phyloP scores from a whole-genome alignment of 1,139 yeast genomes.

The Candida mesenterica region DNA sequence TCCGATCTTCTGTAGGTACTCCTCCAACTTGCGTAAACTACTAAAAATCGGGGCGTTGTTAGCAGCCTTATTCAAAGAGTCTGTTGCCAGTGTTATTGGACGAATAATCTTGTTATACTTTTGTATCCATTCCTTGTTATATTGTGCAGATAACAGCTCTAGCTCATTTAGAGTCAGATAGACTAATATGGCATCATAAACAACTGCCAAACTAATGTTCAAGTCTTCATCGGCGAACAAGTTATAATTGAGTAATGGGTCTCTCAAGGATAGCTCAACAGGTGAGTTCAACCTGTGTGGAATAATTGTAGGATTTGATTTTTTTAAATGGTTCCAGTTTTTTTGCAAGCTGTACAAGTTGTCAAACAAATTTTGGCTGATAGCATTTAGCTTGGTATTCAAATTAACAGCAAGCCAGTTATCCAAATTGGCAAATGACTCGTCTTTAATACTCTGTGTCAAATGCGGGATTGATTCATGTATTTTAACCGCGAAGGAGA shows the following conservation, averaged over 20 bases:
- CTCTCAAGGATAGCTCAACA: slow-evolving; percentile 72
- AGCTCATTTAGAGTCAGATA: slow-evolving; percentile 70
- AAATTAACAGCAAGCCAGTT: slow-evolving; percentile 66
- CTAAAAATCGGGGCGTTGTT: slow-evolving; percentile 20
- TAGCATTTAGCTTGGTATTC: slow-evolving; percentile 58
- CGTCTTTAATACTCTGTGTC: slow-evolving; percentile 72
- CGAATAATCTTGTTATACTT: slow-evolving; percentile 73
- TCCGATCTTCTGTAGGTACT: slow-evolving; percentile 59
- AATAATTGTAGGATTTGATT: slow-evolving; percentile 38
- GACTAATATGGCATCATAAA: slow-evolving; percentile 82
- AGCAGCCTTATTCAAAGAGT: slow-evolving; percentile 3
- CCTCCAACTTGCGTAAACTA: slow-evolving; percentile 40
- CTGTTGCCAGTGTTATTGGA: slow-evolving; percentile 48
- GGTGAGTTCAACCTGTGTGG: slow-evolving; percentile 80
- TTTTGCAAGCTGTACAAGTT: slow-evolving; percentile 55
- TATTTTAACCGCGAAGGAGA: slow-evolving; percentile 72
- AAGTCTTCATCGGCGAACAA: slow-evolving; percentile 46
- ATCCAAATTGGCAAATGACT: slow-evolving; percentile 70
- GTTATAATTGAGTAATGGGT: slow-evolving; percentile 46
- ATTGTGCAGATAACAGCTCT: slow-evolving; percentile 57
- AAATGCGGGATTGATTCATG: slow-evolving; percentile 76
- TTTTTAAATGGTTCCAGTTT: slow-evolving; percentile 50
- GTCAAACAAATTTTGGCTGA: slow-evolving; percentile 60
- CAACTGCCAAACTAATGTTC: slow-evolving; percentile 59
- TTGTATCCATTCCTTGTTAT: slow-evolving; percentile 70